These are phyloP conservation scores for Coix lacrymajobi DNA, from an alignment of 176 grass and related monocot genomes.

Conservation along the genomic window DNA sequence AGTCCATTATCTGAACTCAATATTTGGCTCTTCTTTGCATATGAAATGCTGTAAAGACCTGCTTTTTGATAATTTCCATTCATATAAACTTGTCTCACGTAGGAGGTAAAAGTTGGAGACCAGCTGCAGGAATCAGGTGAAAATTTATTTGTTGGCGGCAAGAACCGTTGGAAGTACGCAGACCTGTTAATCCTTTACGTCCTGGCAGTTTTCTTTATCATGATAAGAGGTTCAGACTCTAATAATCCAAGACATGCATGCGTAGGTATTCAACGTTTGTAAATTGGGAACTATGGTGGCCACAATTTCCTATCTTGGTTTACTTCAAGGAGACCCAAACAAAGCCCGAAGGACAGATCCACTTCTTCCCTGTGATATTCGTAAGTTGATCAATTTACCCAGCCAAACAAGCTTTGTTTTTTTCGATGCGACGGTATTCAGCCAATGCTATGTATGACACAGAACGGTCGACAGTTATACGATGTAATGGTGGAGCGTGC, in stretches of 20 bases:
- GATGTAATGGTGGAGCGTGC: conserved; percentile 86
- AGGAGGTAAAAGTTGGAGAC: conserved; percentile 86
- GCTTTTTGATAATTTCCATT: background rate
- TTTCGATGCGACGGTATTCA: background rate
- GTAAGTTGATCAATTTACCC: conserved; percentile 30
- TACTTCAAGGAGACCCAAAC: conserved; percentile 97
- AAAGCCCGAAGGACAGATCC: conserved; percentile 84
- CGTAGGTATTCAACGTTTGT: conserved; percentile 79
- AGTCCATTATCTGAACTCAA: background rate
- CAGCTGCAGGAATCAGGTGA: conserved; percentile 72
- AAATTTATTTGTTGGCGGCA: conserved; percentile 95
- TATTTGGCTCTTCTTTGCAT: background rate
- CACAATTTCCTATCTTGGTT: conserved; percentile 69
- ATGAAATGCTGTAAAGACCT: background rate
- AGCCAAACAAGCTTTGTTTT: background rate
- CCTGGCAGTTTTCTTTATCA: background rate
- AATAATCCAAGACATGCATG: background rate
- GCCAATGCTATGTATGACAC: background rate
- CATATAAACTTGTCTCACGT: background rate
- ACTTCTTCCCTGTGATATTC: conserved; percentile 98
- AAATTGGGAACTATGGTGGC: conserved; percentile 98
- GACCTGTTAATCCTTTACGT: background rate
- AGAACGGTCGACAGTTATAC: conserved; percentile 85
- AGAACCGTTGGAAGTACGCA: conserved; percentile 90
- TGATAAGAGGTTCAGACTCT: background rate